Evolutionary conservation across 371 early-diverging fungal genomes (phyloP).

Genomic region (Rhizopus sp.): DNA sequence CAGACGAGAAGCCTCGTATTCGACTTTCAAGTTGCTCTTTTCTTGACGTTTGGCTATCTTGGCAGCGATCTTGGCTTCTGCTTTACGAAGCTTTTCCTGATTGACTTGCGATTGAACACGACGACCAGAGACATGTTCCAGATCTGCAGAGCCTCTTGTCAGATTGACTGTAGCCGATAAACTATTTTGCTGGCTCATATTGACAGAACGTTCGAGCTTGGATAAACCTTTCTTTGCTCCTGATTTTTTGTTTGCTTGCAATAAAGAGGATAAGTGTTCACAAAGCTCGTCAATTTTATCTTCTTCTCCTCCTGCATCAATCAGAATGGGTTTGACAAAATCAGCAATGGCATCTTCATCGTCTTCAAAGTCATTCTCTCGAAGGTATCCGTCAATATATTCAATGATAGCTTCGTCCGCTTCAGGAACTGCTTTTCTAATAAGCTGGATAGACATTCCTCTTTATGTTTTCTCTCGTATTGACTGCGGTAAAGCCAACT

Average conservation of each 20-base stretch:
- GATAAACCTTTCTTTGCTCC: constrained; percentile 29
- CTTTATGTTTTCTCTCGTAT: background rate
- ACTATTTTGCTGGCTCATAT: constrained; percentile 56
- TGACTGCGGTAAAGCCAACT: background rate
- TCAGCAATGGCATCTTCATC: constrained; percentile 77
- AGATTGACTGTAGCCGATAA: constrained; percentile 60
- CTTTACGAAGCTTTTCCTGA: constrained; percentile 86
- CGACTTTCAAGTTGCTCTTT: constrained; percentile 57
- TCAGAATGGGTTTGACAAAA: constrained; percentile 84
- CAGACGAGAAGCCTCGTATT: constrained; percentile 81
- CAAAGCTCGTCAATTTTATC: constrained; percentile 67
- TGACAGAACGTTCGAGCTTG: constrained; percentile 61
- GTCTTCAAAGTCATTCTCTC: constrained; percentile 71
- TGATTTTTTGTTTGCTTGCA: constrained; percentile 42
- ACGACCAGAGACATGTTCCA: constrained; percentile 67
- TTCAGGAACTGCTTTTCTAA: constrained; percentile 68
- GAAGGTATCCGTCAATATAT: constrained; percentile 83
- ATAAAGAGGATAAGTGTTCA: constrained; percentile 56
- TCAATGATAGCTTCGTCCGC: constrained; percentile 79
- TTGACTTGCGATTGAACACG: constrained; percentile 87
- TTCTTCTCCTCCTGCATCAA: constrained; percentile 74
- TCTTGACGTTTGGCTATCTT: constrained; percentile 86
- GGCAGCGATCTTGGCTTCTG: constrained; percentile 89
- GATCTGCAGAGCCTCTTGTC: constrained; percentile 54
- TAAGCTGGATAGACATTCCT: constrained; percentile 46